Evolutionary conservation across 2,329 filamentous ascomycete species (phyloP), one percentile per base, ranked within the genome.

Genomic region (Trichoderma aggressivum): DNA sequence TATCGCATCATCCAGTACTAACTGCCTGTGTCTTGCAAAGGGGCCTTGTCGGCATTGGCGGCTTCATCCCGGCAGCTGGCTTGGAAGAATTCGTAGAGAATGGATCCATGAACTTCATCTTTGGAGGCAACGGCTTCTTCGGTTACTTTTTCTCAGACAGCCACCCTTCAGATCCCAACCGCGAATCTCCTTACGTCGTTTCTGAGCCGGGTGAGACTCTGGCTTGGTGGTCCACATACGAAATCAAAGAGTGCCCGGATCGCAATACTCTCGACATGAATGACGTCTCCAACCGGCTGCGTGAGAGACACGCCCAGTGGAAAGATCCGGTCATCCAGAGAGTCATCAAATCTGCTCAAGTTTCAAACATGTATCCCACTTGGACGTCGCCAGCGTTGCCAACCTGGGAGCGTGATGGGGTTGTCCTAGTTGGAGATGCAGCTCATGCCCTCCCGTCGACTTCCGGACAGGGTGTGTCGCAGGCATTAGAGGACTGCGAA

Each of bases 81-180:
- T n/a, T 75, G n/a, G 63, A 64, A 68, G 70, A 71, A 28, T 50
- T 68, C 12, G 73, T 75, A 16, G 72, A 76, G 26, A 72, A 63
- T 14, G 74, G 74, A 1, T 75, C 74, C 5, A 75, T 76, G 70
- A 75, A 73, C 47, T 76, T 74, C 39, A 71, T 75, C 21, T 74
- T 75, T 56, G 74, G 75, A 12, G 72, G 72, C 39, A 76, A 74
- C 34, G 75, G 75, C 16, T 76, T 75, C 72, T 76, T 76, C 61
- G 74, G 75, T 26, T 76, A 76, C 12, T 76, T 72, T 30, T 73
- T 73, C 43, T 18, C 72, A 16, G 70, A 75, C 2, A 75, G 73
- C 28, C 12, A 67, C 4, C n/a, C 53, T 7, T 71, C 68, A 16
- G 70, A 70, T 34, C 64, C 73, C 5, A 43, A 74, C 30, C 73